Conservation (phyloP, 176 grass and related monocot genomes). For the Saccharum officinarum region DNA sequence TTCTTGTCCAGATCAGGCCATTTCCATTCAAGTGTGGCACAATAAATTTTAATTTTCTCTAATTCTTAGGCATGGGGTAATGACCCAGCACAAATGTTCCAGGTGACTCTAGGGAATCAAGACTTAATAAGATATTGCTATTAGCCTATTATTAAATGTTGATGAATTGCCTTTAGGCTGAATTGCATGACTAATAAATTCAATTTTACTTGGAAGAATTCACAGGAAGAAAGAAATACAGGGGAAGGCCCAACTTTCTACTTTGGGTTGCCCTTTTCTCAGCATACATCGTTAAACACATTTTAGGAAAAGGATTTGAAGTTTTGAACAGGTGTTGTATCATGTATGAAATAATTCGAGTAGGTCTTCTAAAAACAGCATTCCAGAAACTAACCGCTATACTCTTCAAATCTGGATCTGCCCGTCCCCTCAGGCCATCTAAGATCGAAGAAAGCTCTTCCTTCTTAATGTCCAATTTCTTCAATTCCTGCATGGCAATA, state of each 20-base stretch:
- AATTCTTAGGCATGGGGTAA: neutral
- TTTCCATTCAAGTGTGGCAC: neutral
- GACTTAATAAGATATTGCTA: neutral
- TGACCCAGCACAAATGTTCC: neutral
- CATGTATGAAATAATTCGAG: neutral
- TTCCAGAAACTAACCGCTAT: slow-evolving; percentile 55
- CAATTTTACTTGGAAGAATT: slow-evolving; percentile 3
- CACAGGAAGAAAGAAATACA: neutral
- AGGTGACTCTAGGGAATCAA: neutral
- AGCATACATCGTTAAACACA: neutral
- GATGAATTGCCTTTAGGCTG: neutral
- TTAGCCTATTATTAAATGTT: neutral
- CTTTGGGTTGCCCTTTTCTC: neutral
- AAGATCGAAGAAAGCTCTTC: slow-evolving; percentile 48
- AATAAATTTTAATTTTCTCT: neutral
- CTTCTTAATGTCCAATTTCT: slow-evolving; percentile 61
- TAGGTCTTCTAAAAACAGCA: slow-evolving; percentile 17
- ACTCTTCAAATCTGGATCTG: slow-evolving; percentile 59
- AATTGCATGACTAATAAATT: neutral
- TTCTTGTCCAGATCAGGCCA: neutral
- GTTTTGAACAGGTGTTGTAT: slow-evolving; percentile 6
- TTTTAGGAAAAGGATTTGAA: slow-evolving; percentile 14
- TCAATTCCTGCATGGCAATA: slow-evolving; percentile 53
- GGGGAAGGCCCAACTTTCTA: neutral
- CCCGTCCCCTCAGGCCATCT: slow-evolving; percentile 37